These are phyloP conservation scores for Fonsecaea nubica DNA, from an alignment of 2,329 filamentous ascomycete species.

Conservation along the genomic window DNA sequence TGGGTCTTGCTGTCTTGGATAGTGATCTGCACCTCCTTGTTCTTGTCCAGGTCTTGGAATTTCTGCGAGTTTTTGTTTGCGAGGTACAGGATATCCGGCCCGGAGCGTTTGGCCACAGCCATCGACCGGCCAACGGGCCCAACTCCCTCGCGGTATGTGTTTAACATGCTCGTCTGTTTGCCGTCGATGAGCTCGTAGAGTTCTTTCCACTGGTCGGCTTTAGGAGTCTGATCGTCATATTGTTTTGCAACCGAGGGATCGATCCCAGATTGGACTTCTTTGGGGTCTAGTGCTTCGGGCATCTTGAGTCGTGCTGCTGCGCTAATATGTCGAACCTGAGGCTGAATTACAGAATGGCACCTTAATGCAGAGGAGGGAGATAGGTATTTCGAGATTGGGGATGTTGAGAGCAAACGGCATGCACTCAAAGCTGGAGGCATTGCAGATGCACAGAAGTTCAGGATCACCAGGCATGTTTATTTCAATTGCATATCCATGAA, in stretches of 20 bases:
- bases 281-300: slow-evolving; percentile 41
- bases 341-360: background rate
- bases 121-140: slow-evolving; percentile 51
- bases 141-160: slow-evolving; percentile 32
- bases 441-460: no score
- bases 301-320: slow-evolving; percentile 46
- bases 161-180: slow-evolving; percentile 49
- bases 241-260: slow-evolving; percentile 59
- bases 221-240: slow-evolving; percentile 53
- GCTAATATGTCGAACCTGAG: slow-evolving; percentile 1
- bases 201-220: slow-evolving; percentile 55
- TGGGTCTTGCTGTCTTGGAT: slow-evolving; percentile 57
- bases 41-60: slow-evolving; percentile 54
- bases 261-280: slow-evolving; percentile 51
- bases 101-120: slow-evolving; percentile 52
- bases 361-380: background rate
- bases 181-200: slow-evolving; percentile 56
- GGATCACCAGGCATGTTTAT: background rate
- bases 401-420: background rate
- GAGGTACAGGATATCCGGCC: slow-evolving; percentile 60
- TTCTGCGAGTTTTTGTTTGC: slow-evolving; percentile 57
- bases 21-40: slow-evolving; percentile 52
- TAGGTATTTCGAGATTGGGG: background rate
- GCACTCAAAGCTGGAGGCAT: background rate
- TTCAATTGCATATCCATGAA: background rate